Conservation (phyloP, 768 basidiomycete genomes). For the Lentinula lateritia region DNA sequence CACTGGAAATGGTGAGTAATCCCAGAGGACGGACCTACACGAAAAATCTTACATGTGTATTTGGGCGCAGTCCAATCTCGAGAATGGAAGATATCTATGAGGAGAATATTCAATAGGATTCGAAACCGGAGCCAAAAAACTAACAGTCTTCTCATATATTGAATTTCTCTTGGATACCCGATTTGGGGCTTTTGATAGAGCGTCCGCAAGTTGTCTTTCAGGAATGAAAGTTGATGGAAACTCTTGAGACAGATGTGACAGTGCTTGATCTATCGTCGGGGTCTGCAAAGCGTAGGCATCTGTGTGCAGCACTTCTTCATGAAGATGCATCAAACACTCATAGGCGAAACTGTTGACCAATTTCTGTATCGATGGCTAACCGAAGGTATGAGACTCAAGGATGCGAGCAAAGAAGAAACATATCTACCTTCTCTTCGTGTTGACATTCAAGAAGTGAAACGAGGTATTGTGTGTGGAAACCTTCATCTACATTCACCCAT, state of each 20-base stretch:
- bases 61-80: conserved; percentile 50
- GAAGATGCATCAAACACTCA: conserved; percentile 55
- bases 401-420: not conserved
- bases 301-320: conserved; percentile 61
- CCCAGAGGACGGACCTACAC: not conserved
- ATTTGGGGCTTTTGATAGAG: conserved; percentile 32
- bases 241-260: conserved; percentile 44
- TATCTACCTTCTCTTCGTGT: conserved; percentile 74
- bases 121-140: conserved; percentile 10
- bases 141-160: conserved; percentile 46
- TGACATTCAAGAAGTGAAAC: conserved; percentile 67
- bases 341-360: conserved; percentile 56
- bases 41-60: conserved; percentile 57
- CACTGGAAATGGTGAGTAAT: conserved; percentile 40
- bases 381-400: conserved; percentile 1
- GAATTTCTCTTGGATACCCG: conserved; percentile 41
- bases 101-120: conserved; percentile 3
- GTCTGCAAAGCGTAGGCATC: conserved; percentile 50
- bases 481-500: conserved; percentile 37
- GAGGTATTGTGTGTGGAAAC: conserved; percentile 52
- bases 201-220: conserved; percentile 34
- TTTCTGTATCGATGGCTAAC: conserved; percentile 72
- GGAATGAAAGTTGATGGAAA: conserved; percentile 41
- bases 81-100: conserved; percentile 55
- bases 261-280: conserved; percentile 40